phyloP scores from a whole-genome alignment of 441 rosid genomes.

The Daphne laureola region DNA sequence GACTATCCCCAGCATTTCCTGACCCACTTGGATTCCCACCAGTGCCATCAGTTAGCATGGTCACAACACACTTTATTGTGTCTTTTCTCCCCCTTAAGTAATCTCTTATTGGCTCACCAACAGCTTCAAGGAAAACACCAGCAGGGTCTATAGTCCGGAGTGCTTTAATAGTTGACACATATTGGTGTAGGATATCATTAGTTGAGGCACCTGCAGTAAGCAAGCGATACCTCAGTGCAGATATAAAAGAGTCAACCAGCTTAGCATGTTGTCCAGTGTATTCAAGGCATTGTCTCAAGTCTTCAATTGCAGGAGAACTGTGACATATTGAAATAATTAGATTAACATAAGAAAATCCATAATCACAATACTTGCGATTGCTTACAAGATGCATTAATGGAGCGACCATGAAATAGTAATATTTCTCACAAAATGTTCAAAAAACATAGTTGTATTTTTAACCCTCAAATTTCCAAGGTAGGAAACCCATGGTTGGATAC shows the following conservation, averaged over 20 bases:
- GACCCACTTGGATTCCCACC: conserved; percentile 79
- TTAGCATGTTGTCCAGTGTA: conserved; percentile 94
- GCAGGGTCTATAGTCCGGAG: conserved; percentile 90
- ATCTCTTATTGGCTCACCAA: conserved; percentile 95
- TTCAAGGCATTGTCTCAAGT: conserved; percentile 91
- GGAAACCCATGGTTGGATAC: neutral
- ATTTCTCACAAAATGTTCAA: neutral
- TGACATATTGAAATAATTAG: conserved; percentile 19
- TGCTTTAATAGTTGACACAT: conserved; percentile 94
- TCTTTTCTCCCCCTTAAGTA: conserved; percentile 90
- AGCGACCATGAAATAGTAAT: conserved; percentile 14
- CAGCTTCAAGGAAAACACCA: conserved; percentile 93
- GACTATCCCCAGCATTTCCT: conserved; percentile 87
- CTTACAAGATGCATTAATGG: conserved; percentile 6
- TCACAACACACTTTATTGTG: conserved; percentile 90
- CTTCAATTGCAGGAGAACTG: conserved; percentile 95
- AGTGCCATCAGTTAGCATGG: conserved; percentile 96
- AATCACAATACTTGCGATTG: conserved; percentile 1
- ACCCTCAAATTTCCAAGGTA: neutral
- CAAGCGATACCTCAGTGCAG: conserved; percentile 77
- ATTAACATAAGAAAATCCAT: conserved; percentile 7
- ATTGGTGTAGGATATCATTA: conserved; percentile 96
- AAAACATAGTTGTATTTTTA: conserved; percentile 1
- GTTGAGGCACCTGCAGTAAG: conserved; percentile 99
- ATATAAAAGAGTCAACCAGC: conserved; percentile 85